A percentile compares a stretch with the other conserved stretches of the same genome.
These are phyloP conservation scores for Lichtheimia corymbifera DNA, from an alignment of 371 early-diverging fungal genomes.

Conservation along the genomic window DNA sequence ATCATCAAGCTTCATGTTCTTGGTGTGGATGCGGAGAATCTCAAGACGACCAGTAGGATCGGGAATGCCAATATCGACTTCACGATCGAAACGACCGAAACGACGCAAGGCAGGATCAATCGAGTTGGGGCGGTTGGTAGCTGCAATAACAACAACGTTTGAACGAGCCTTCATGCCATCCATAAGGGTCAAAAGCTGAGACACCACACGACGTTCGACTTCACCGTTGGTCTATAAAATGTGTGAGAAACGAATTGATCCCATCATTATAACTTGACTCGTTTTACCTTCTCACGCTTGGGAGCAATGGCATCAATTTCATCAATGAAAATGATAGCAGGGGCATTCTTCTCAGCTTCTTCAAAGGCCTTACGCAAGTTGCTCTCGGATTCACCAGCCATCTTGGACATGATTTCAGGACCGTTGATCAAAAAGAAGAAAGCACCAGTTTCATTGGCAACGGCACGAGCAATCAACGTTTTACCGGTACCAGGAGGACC, in stretches of 20 bases:
- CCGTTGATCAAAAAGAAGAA: slow-evolving; percentile 99
- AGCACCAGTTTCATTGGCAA: slow-evolving; percentile 75
- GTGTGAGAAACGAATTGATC: no score
- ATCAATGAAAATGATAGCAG: slow-evolving; percentile 99
- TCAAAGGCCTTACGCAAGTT: slow-evolving; percentile 99
- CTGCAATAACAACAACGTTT: slow-evolving; percentile 98
- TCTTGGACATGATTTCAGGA: slow-evolving; percentile 99
- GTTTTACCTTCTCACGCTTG: slow-evolving; percentile 95
- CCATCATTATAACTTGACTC: background rate
- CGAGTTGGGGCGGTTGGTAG: slow-evolving; percentile 98
- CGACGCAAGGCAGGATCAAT: slow-evolving; percentile 99
- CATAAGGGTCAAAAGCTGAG: slow-evolving; percentile 99
- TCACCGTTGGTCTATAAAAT: slow-evolving; percentile 91
- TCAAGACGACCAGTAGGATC: slow-evolving; percentile 99
- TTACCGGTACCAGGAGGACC: slow-evolving; percentile 99
- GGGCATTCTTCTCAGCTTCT: slow-evolving; percentile 98
- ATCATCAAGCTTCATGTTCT: slow-evolving; percentile 98
- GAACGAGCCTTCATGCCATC: slow-evolving; percentile 99
- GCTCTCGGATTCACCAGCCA: slow-evolving; percentile 99
- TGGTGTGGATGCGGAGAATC: slow-evolving; percentile 99
- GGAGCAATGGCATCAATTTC: slow-evolving; percentile 99
- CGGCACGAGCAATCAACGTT: slow-evolving; percentile 79
- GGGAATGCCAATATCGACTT: slow-evolving; percentile 99
- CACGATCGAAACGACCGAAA: slow-evolving; percentile 99
- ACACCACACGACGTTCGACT: slow-evolving; percentile 99